Percentiles rank a stretch among this genome's conserved stretches.
Conservation (phyloP, 768 basidiomycete genomes). For the Russula compacta region DNA sequence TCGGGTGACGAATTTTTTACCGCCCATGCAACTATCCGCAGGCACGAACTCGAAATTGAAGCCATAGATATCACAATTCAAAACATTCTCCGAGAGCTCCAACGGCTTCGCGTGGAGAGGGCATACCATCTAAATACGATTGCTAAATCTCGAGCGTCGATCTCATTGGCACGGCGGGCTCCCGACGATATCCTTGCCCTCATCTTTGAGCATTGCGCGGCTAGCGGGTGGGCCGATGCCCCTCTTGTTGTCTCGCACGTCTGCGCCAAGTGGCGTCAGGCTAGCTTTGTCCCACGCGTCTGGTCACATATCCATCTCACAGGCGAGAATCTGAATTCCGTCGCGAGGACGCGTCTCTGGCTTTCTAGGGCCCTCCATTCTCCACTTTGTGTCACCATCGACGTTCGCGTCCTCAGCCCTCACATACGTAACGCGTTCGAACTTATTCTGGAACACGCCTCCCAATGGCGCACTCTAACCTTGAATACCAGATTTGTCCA, state of each 20-base stretch:
- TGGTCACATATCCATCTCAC: constrained; percentile 53
- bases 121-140: constrained; percentile 36
- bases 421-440: constrained; percentile 7
- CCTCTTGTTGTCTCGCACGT: constrained; percentile 50
- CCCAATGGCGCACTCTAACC: constrained; percentile 38
- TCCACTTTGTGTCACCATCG: constrained; percentile 38
- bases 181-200: constrained; percentile 45
- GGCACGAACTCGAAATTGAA: constrained; percentile 35
- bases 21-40: constrained; percentile 20
- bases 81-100: constrained; percentile 31
- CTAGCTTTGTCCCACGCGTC: constrained; percentile 39
- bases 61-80: constrained; percentile 38
- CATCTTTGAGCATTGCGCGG: constrained; percentile 45
- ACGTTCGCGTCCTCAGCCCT: constrained; percentile 29
- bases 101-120: constrained; percentile 36
- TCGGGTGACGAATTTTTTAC: constrained; percentile 20
- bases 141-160: constrained; percentile 35
- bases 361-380: constrained; percentile 37
- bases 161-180: constrained; percentile 48
- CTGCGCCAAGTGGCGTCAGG: constrained; percentile 50
- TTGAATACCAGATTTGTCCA: constrained; percentile 32
- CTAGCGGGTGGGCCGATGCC: constrained; percentile 43
- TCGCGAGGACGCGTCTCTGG: constrained; percentile 40
- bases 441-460: constrained; percentile 31
- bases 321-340: constrained; percentile 35